A percentile compares a stretch with the other conserved stretches of the same genome.
phyloP scores from a whole-genome alignment of 352 stramenopile genomes.

The Phytophthora fragariae region DNA sequence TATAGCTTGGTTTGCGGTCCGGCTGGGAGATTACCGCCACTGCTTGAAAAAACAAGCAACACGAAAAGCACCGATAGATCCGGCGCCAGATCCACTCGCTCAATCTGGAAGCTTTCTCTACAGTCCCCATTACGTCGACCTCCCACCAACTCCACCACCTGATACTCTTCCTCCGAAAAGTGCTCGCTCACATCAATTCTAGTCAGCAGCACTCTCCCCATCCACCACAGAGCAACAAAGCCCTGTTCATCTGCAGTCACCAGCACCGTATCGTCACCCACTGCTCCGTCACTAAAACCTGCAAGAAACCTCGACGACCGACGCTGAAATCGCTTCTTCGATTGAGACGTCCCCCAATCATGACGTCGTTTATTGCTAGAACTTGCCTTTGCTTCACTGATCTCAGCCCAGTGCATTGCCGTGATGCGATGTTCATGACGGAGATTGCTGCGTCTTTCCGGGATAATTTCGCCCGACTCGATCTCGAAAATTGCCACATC shows the following conservation, averaged over 20 bases:
- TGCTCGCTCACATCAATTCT: conserved; percentile 48
- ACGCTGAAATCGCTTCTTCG: conserved; percentile 40
- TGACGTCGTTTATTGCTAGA: conserved; percentile 11
- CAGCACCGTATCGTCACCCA: conserved; percentile 45
- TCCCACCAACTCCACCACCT: conserved; percentile 22
- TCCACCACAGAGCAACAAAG: conserved; percentile 68
- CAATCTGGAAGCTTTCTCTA: conserved; percentile 33
- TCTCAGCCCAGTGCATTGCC: conserved; percentile 63
- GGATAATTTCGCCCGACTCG: conserved; percentile 49
- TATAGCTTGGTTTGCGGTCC: conserved; percentile 19
- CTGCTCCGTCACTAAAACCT: not conserved
- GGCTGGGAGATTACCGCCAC: not conserved
- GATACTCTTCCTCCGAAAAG: conserved; percentile 32
- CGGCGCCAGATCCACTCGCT: conserved; percentile 41
- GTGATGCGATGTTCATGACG: conserved; percentile 54
- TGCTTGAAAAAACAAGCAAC: conserved; percentile 31
- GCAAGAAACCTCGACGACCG: conserved; percentile 47
- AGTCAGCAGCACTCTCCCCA: conserved; percentile 57
- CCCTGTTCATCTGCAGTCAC: conserved; percentile 54
- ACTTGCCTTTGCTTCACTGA: conserved; percentile 3
- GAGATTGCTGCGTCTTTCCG: conserved; percentile 41
- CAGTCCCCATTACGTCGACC: conserved; percentile 1
- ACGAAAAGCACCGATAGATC: conserved; percentile 56
- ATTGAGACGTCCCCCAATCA: conserved; percentile 19
- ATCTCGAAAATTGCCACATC: conserved; percentile 79